Base-by-base conservation (phyloP, 2,329 filamentous ascomycete genomes). In the Ascocoryne sarcoides region DNA sequence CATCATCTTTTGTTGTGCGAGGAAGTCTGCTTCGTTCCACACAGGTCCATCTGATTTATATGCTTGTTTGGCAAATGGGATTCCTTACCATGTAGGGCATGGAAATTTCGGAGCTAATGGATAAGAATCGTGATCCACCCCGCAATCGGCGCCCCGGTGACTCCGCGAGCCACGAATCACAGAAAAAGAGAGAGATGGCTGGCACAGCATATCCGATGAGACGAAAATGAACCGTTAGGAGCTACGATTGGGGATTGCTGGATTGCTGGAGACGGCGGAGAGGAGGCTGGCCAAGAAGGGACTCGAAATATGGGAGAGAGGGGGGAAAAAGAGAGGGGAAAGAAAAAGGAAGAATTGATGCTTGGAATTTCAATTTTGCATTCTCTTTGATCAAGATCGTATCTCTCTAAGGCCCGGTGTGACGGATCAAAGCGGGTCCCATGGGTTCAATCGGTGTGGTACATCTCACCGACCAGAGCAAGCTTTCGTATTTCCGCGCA, bases 61-160 rank as follows among this genome's bases (percentile, higher is more conserved):
- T 26, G 16, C 15, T 16, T 8, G 12, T 21, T 4, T 29, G 16
- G 10, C 23, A 17, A 4, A 8, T 17, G 16, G 10, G 10, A 35
- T 19, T 35, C n/a, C 9, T 19, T 17, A n/a, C n/a, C n/a, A n/a
- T n/a, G n/a, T 17, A 17, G 4, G 8, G 32, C 23, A 26, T 32
- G 14, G 16, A 23, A 16, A 7, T 35, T 18, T 21, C 10, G 15
- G 21, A 17, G 18, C 28, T 28, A 38, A 38, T 38, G 14, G 36
- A 38, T 38, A 32, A 32, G 28, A 4, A 20, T 32, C 15, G 20
- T 16, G 19, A 23, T 18, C 42, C 39, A 45, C 43, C 39, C 43
- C 43, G 39, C 39, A 26, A 40, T 32, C 41, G 19, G 18, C 32
- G 39, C 32, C 37, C 40, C 32, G 30, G 42, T 42, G 39, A 45